A percentile compares a stretch with the other conserved stretches of the same genome.
phyloP scores from a whole-genome alignment of 73 alveolate genomes.

The Loxodes magnus region DNA sequence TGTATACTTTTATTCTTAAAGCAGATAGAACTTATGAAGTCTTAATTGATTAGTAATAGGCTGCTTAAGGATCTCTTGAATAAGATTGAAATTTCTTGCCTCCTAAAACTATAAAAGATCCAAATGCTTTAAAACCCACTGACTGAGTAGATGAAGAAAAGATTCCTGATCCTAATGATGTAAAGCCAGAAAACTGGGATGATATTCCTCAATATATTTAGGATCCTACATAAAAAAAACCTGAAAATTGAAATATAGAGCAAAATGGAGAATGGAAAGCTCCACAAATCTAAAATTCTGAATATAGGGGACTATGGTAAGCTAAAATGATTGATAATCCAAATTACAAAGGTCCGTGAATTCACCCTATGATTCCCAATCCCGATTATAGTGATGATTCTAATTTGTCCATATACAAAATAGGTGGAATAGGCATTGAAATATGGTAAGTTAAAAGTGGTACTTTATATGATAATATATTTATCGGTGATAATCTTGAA shows the following conservation, averaged over 20 bases:
- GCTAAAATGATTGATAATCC: conserved; percentile 16
- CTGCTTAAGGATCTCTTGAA: conserved; percentile 14
- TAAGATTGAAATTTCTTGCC: conserved; percentile 19
- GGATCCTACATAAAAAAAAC: conserved; percentile 10
- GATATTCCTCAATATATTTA: conserved; percentile 9
- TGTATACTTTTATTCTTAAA: conserved; percentile 9
- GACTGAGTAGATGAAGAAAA: conserved; percentile 22
- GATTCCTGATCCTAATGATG: conserved; percentile 8
- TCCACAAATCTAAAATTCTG: conserved; percentile 15
- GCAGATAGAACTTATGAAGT: conserved; percentile 21
- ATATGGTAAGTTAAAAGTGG: conserved; percentile 25
- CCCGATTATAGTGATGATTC: conserved; percentile 14
- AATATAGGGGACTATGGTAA: conserved; percentile 17
- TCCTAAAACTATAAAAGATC: conserved; percentile 20
- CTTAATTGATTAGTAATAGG: conserved; percentile 6
- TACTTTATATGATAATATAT: conserved; percentile 18
- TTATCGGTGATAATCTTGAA: conserved; percentile 17
- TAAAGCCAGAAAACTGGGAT: conserved; percentile 29
- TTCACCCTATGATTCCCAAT: conserved; percentile 13
- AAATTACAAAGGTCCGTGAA: conserved; percentile 26
- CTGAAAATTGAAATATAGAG: conserved; percentile 21
- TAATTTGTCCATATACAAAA: background rate
- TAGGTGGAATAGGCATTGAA: conserved; percentile 28
- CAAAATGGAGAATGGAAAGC: conserved; percentile 27
- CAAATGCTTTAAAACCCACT: conserved; percentile 15